phyloP scores from a whole-genome alignment of 257 asterid species.

The Solanum sejunctum region DNA sequence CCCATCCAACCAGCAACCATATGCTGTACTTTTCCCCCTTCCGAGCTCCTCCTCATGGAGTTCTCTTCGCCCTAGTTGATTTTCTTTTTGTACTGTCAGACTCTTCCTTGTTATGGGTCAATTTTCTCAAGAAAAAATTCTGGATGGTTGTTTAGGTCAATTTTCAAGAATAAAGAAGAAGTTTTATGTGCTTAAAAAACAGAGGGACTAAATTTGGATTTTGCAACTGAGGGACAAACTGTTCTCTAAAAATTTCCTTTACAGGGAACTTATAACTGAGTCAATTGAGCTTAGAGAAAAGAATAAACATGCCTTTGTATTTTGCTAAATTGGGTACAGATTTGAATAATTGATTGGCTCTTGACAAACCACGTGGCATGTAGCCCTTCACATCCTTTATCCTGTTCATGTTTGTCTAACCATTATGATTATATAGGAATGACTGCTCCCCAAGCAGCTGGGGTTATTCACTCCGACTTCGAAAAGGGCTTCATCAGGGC shows the following conservation, averaged over 20 bases:
- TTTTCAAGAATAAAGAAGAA: not conserved
- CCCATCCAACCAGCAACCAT: not conserved
- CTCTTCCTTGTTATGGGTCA: not conserved
- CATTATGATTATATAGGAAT: conserved; percentile 41
- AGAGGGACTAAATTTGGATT: not conserved
- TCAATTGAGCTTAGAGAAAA: not conserved
- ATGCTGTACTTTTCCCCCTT: not conserved
- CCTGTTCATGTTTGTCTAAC: not conserved
- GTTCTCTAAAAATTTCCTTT: not conserved
- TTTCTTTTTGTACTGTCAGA: not conserved
- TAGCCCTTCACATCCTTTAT: not conserved
- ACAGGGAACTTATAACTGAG: not conserved
- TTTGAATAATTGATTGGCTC: not conserved
- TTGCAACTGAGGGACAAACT: not conserved
- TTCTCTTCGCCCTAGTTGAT: not conserved
- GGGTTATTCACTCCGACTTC: conserved; percentile 93
- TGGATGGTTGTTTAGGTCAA: not conserved
- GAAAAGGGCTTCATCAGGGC: conserved; percentile 99
- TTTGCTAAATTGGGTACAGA: not conserved
- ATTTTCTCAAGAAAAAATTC: not conserved
- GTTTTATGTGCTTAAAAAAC: not conserved
- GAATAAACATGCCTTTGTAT: not conserved
- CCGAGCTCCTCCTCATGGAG: not conserved
- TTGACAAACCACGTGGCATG: not conserved
- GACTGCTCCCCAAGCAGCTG: conserved; percentile 99